phyloP scores from a whole-genome alignment of 192 early-diverging fungal species.

The Coemansia sp. region DNA sequence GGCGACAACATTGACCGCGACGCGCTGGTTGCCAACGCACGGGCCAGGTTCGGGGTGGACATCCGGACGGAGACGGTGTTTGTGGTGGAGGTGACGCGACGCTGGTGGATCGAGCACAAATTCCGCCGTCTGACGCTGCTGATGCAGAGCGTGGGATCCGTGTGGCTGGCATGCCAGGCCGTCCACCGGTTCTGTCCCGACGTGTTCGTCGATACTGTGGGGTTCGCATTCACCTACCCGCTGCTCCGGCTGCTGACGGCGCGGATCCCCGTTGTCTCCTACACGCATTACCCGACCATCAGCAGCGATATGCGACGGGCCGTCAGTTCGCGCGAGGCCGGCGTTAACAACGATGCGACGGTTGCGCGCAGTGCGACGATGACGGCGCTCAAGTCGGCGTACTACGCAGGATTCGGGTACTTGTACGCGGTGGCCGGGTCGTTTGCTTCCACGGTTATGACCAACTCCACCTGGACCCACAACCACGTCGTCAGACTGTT shows the following conservation, averaged over 20 bases:
- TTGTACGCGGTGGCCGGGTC: conserved; percentile 79
- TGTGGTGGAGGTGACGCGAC: conserved; percentile 65
- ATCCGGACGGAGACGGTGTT: conserved; percentile 59
- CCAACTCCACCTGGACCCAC: conserved; percentile 97
- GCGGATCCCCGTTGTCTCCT: conserved; percentile 68
- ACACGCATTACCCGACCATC: conserved; percentile 96
- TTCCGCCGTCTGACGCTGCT: conserved; percentile 83
- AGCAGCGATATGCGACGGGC: conserved; percentile 86
- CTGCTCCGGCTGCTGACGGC: conserved; percentile 63
- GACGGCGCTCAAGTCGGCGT: conserved; percentile 47
- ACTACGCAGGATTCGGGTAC: conserved; percentile 78
- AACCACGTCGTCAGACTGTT: conserved; percentile 88
- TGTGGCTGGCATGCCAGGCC: conserved; percentile 75
- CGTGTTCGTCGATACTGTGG: conserved; percentile 89
- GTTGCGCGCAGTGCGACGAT: conserved; percentile 60
- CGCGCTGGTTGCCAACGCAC: conserved; percentile 56
- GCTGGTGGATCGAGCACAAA: conserved; percentile 68
- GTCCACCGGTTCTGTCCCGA: conserved; percentile 68
- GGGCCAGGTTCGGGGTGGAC: conserved; percentile 68
- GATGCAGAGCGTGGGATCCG: conserved; percentile 82
- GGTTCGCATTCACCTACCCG: conserved; percentile 94
- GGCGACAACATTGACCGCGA: conserved; percentile 64
- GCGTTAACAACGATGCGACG: conserved; percentile 64
- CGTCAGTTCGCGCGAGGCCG: conserved; percentile 63
- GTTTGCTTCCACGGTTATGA: conserved; percentile 81